Base-by-base conservation (phyloP, 768 basidiomycete genomes). In the Tulasnella sp. region DNA sequence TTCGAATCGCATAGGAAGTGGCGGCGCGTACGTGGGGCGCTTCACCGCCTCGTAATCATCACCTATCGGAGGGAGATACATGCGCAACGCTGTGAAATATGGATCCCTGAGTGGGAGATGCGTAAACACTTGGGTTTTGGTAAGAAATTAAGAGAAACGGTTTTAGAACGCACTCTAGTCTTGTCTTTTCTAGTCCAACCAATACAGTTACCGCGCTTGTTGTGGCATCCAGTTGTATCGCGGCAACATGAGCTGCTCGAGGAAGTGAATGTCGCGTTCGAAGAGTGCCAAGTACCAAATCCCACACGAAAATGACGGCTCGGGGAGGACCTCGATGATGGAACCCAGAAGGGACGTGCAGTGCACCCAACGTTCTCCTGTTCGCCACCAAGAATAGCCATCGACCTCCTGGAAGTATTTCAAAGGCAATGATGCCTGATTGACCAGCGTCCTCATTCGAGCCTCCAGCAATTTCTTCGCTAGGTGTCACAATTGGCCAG, bases 151-250 rank as follows among this genome's bases (percentile, higher is more conserved):
- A 25, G n/a, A n/a, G n/a, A n/a, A 37, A 49, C 12, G 34, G 10
- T 37, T 6, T 4, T 19, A 25, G 12, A 22, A 51, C 49, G 19
- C 34, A 51, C 49, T 51, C n/a, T 10, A 28, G 25, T n/a, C 49
- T 37, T 29, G 39, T 29, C 49, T 51, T 51, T 15, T 51, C 49
- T 15, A 51, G 43, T 5, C 49, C 49, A n/a, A 51, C 28, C 28
- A 51, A 28, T 25, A 51, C 22, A 12, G 28, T 41, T 16, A 51
- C 29, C 22, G 39, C 37, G 9, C n/a, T 29, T 5, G 28, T 27
- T 13, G 32, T 39, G 10, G 40, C 37, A 28, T 39, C 49, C 12
- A 43, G 27, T 4, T 41, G 16, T 25, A 51, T 28, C 20, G 29
- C 25, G 49, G 49, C 49, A 15, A 51, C 40, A 51, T 51, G 49